These are phyloP conservation scores for Yarrowia sp. DNA, from an alignment of 805 yeast genomes.

Conservation along the genomic window DNA sequence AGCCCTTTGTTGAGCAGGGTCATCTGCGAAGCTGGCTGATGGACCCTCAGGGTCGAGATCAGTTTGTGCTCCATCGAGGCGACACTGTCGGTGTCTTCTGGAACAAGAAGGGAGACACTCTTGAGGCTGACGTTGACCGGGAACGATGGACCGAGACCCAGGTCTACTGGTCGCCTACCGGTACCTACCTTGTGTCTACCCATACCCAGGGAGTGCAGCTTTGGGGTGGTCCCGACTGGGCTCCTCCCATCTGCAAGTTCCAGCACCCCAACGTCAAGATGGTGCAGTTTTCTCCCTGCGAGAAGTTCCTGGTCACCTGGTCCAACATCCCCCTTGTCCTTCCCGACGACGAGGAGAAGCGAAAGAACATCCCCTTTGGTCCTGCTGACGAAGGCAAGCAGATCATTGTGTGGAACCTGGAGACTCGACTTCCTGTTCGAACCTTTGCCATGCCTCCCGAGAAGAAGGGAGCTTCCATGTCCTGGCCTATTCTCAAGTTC, in stretches of 20 bases:
- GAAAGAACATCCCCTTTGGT: constrained; percentile 78
- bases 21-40: constrained; percentile 90
- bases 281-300: constrained; percentile 91
- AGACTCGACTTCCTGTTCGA: constrained; percentile 81
- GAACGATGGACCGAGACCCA: constrained; percentile 86
- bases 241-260: constrained; percentile 56
- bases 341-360: constrained; percentile 66
- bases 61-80: constrained; percentile 77
- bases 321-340: constrained; percentile 82
- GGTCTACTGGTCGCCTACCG: constrained; percentile 91
- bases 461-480: constrained; percentile 49
- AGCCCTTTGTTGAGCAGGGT: constrained; percentile 76
- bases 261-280: constrained; percentile 89
- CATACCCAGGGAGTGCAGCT: constrained; percentile 95
- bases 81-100: constrained; percentile 86
- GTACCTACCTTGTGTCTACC: constrained; percentile 83
- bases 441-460: constrained; percentile 86
- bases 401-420: constrained; percentile 89
- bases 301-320: constrained; percentile 86
- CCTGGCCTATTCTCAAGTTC: constrained; percentile 99
- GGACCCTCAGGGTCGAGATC: constrained; percentile 90
- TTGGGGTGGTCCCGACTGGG: constrained; percentile 76
- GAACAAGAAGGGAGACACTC: constrained; percentile 74
- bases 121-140: constrained; percentile 80
- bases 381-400: constrained; percentile 91